Conservation (phyloP, 139 green algal species). For the Zygnema circumcarinatum region DNA sequence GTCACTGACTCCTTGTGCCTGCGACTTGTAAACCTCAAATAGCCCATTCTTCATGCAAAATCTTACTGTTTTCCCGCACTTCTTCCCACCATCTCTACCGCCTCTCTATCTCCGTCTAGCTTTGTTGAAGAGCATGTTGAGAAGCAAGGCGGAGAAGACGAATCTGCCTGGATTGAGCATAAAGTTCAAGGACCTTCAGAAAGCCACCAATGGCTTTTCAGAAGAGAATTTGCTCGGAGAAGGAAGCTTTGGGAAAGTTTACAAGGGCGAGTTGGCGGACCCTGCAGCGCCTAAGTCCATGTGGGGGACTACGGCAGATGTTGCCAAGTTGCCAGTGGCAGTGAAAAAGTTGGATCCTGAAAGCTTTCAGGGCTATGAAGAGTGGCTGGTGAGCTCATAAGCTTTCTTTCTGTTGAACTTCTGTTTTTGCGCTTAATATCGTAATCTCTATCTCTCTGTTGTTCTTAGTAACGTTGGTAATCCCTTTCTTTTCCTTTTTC, state of each 20-base stretch:
- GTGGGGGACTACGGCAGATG: background rate
- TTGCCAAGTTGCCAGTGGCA: constrained; percentile 6
- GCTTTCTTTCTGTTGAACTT: no score
- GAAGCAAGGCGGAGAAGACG: background rate
- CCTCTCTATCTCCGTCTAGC: no score
- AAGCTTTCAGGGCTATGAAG: constrained; percentile 42
- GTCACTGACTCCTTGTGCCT: no score
- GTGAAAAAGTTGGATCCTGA: constrained; percentile 49
- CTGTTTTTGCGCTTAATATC: no score
- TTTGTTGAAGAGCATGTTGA: background rate
- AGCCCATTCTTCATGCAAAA: no score
- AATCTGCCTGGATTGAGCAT: background rate
- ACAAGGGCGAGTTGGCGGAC: constrained; percentile 10
- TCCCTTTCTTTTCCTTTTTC: no score
- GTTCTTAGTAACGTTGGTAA: no score
- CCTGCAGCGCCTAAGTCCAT: background rate
- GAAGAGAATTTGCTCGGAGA: constrained; percentile 25
- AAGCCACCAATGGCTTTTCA: constrained; percentile 22
- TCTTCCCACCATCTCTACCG: no score
- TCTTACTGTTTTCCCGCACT: no score
- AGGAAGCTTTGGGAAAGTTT: constrained; percentile 46
- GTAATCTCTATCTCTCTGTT: no score
- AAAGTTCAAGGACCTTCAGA: constrained; percentile 34
- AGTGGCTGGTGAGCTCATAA: constrained; percentile 45
- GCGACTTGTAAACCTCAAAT: no score